Base-by-base conservation (phyloP, 352 stramenopile species). In the Phytophthora pini region DNA sequence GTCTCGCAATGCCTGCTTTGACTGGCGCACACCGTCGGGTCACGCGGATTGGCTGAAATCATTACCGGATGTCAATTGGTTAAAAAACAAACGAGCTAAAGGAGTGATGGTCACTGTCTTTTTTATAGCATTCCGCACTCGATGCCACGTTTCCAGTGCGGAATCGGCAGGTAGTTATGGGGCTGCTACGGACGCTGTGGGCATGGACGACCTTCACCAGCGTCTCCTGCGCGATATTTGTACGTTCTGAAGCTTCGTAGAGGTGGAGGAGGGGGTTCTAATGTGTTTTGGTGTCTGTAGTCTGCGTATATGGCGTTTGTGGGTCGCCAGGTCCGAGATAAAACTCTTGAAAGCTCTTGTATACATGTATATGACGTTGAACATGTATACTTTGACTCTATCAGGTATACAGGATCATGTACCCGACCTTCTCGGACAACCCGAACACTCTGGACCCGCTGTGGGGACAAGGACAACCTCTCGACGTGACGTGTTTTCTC, bases 351-450 rank as follows among this genome's bases (percentile, higher is more conserved):
- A 49, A 20, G 6, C 20, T 39, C 8, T 3, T 24, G 46, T 56
- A 36, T 49, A 60, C 40, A 15, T 44, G 2, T 27, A 49, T 13
- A 13, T 36, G 11, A 53, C 40, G 4, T 45, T 41, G 6, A 15
- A 48, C 2, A 36, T 57, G 13, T 53, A 50, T 45, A 55, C 52
- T 61, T 26, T 45, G 20, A 22, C 22, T 68, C 32, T 17, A 46
- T 17, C 54, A 93, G 84, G 67, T 93, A 52, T 89, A 87, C 67
- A 56, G 60, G 54, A 92, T 93, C 70, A 89, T 92, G 71, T 85
- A 88, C 43, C 85, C 85, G 46, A 71, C 67, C 5, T 93, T 92
- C 65, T 61, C 65, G 2, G 50, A 86, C 47, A 70, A 60, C 51
- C 47, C 50, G 6, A 66, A 76, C 38, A 91, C 79, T 4, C 59